Base-by-base conservation (phyloP, 805 yeast species). In the Candida broadrunensis region DNA sequence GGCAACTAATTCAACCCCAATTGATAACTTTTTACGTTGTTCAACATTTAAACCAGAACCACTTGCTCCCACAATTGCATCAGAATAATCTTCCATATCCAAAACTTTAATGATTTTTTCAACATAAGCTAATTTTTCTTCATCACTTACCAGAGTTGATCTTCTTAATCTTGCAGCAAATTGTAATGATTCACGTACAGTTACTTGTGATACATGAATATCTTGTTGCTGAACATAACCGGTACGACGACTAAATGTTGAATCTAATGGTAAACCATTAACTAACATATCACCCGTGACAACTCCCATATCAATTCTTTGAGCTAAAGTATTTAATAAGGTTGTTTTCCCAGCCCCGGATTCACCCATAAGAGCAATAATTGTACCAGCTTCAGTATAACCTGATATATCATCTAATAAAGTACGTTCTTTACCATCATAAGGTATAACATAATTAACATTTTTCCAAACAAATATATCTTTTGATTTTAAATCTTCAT, bases 271-370 rank as follows among this genome's bases (percentile, higher is more conserved):
- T 26, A 60, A 55, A 38, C 83, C 83, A 54, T 77, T 77, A 27
- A 80, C 82, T 49, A 77, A 61, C 71, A 76, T 73, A 32, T 73
- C 77, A 48, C 84, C 84, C 21, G 81, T 70, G 36, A 79, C 68
- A 25, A 74, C 75, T 58, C 85, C 85, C 60, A 68, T 67, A 30
- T 75, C 72, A 44, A 73, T 67, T 58, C 83, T 65, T 49, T 74
- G 77, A 33, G 81, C 75, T 42, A 77, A 60, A 16, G 71, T 71
- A 55, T 78, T 78, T 49, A 78, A 63, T 39, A 78, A 58, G 9
- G 82, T 78, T 9, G 82, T 78, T 50, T 78, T 78, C 54, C 83
- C 82, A 21, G 81, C 81, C 55, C 83, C 82, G n/a, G 82, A 76
- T 36, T 77, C 81, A 49, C 83, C 83, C 81, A 78, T 76, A 21